Evolutionary conservation across 805 yeast genomes (phyloP), one percentile per base, ranked within the genome.

Genomic region (Candida coquimbonensis): DNA sequence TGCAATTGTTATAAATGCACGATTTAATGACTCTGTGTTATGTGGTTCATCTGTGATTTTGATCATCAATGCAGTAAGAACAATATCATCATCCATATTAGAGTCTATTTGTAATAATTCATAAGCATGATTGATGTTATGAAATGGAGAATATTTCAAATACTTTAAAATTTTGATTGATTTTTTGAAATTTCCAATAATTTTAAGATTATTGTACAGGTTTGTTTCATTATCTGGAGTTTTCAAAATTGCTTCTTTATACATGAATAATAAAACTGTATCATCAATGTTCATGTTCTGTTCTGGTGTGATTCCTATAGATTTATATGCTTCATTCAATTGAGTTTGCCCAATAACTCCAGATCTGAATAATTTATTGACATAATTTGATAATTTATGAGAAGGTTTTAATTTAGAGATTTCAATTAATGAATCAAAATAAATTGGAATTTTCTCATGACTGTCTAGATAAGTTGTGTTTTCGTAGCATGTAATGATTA

Each of bases 51-150:
- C 95, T 37, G 76, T 75, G 2, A 73, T 56, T 48, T 80, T 80
- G 38, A 83, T 70, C 47, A 83, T 81, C 56, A 78, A 85, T 0
- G 95, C 90, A 1, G 95, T 83, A 27, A 80, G 71, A 3, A 87
- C 75, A 38, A 85, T 78, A 50, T 86, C 93, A 57, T 82, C 87
- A 48, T 77, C 83, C 13, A 80, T 77, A 0, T 69, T 63, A 1
- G 71, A 69, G 44, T 72, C 72, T 16, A 78, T 69, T 11, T 75
- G 83, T 31, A 84, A 60, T 1, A 65, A 55, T 0, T 65, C 62
- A 52, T 79, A 81, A 0, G 88, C 86, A 40, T 73, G 73, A 0
- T 55, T 55, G 7, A 70, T 42, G n/a, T 69, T 64, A 44, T 29
- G 31, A 29, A 74, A 55, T 3, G 78, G 78, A 48, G 80, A 81